These are phyloP conservation scores for Paramecium caudatum DNA, from an alignment of 73 alveolate genomes.

Conservation along the genomic window DNA sequence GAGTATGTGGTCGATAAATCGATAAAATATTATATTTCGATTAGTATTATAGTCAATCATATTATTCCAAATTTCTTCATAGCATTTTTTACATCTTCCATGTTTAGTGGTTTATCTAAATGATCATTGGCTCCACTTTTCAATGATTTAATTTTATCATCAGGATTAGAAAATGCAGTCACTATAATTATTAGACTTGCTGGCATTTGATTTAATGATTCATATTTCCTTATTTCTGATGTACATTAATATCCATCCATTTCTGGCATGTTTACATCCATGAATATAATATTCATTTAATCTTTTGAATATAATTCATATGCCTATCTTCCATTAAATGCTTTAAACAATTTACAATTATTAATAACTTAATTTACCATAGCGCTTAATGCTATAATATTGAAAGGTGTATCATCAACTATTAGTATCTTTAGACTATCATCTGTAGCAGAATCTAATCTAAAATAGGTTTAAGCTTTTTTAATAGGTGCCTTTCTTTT, in stretches of 20 bases:
- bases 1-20: no score
- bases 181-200: slow-evolving; percentile 42
- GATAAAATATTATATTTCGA: no score
- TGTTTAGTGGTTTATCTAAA: slow-evolving; percentile 70
- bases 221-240: slow-evolving; percentile 57
- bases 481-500: neutral
- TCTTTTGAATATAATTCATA: slow-evolving; percentile 37
- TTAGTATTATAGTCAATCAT: no score
- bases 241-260: slow-evolving; percentile 77
- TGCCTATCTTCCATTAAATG: slow-evolving; percentile 75
- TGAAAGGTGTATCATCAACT: slow-evolving; percentile 71
- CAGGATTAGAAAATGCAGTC: slow-evolving; percentile 59
- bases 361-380: neutral
- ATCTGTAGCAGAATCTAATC: slow-evolving; percentile 1
- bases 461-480: neutral
- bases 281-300: slow-evolving; percentile 48
- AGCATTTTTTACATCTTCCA: slow-evolving; percentile 41
- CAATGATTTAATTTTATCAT: slow-evolving; percentile 61
- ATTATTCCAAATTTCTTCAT: slow-evolving; percentile 45
- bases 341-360: slow-evolving; percentile 45
- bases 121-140: slow-evolving; percentile 69
- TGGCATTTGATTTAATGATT: neutral
- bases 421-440: slow-evolving; percentile 33
- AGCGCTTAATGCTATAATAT: slow-evolving; percentile 65
- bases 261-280: slow-evolving; percentile 77